Base-by-base conservation (phyloP, 2,329 filamentous ascomycete genomes). In the Botrytis pseudocinerea region DNA sequence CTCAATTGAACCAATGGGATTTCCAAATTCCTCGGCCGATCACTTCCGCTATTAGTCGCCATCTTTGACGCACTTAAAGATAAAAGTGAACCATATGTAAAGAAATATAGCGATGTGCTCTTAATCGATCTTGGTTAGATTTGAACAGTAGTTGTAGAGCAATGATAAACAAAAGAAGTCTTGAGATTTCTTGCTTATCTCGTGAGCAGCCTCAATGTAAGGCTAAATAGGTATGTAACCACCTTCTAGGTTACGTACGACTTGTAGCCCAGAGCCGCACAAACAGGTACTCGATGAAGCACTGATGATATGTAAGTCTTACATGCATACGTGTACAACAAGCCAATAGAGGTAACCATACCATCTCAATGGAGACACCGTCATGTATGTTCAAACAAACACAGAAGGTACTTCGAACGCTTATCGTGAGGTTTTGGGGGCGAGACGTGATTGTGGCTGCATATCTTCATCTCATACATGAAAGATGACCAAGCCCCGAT, bases 361-460 rank as follows among this genome's bases (percentile, higher is more conserved):
- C 7, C 16, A 32, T 20, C 42, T 46, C 62, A 16, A 46, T 16
- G 62, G 5, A 8, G 9, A 28, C 40, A 7, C 42, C 9, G 25
- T 64, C 28, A 7, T 32, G 42, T 25, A 61, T 61, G 18, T 38
- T 14, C 2, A 57, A 28, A 9, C 51, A 57, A 57, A 57, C 51
- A 57, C 51, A 57, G n/a, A 9, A 57, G 51, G 51, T 57, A 57
- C 51, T 57, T 57, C n/a, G 51, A 57, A 57, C n/a, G n/a, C 51
- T 57, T 57, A 61, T 61, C 22, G 2, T 40, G 59, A 61, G 59
- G 2, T 25, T 38, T 38, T 61, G 59, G 59, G 35, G 59, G 59
- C 59, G 9, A 54, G 3, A n/a, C 18, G 59, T 61, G 59, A 38
- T 61, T 61, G 59, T 61, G 59, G 32, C 35, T 61, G 59, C 59